Conservation (phyloP, 1,139 yeast genomes). For the Geotrichum restrictum region DNA sequence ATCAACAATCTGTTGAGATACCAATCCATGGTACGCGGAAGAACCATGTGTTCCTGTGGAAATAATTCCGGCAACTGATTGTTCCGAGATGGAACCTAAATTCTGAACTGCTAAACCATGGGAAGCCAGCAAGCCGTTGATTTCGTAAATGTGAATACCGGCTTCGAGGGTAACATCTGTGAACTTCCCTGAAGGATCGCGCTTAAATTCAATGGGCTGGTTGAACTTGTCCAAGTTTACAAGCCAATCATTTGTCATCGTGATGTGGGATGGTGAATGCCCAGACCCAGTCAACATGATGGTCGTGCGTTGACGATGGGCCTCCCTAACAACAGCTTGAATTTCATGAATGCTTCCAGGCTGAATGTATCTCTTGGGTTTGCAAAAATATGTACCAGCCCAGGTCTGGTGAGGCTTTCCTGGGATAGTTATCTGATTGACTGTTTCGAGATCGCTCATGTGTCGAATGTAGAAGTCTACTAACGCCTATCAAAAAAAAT, state of each 20-base stretch:
- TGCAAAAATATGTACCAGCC: slow-evolving; percentile 84
- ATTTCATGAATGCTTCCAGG: slow-evolving; percentile 67
- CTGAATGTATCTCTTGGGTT: slow-evolving; percentile 73
- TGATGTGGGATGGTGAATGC: slow-evolving; percentile 88
- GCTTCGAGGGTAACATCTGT: slow-evolving; percentile 93
- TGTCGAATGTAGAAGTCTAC: too few species aligned
- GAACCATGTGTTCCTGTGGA: slow-evolving; percentile 98
- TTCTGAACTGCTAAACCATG: slow-evolving; percentile 80
- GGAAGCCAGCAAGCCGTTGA: slow-evolving; percentile 61
- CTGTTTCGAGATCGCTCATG: slow-evolving; percentile 33
- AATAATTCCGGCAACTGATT: slow-evolving; percentile 87
- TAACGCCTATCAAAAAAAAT: too few species aligned
- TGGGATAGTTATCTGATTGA: slow-evolving; percentile 32
- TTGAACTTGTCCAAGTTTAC: slow-evolving; percentile 78
- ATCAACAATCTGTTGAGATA: slow-evolving; percentile 81
- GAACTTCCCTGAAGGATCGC: slow-evolving; percentile 52
- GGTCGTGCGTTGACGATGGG: slow-evolving; percentile 57
- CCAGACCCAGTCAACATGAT: slow-evolving; percentile 89
- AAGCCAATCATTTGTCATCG: slow-evolving; percentile 86
- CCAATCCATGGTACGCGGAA: slow-evolving; percentile 85
- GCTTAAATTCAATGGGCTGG: slow-evolving; percentile 42
- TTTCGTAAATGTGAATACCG: slow-evolving; percentile 75
- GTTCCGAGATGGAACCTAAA: slow-evolving; percentile 91
- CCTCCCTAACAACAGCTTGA: slow-evolving; percentile 58
- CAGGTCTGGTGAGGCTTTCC: slow-evolving; percentile 58